These are phyloP conservation scores for Fomitopsis palustris DNA, from an alignment of 1,284 basidiomycete genomes.

Conservation along the genomic window DNA sequence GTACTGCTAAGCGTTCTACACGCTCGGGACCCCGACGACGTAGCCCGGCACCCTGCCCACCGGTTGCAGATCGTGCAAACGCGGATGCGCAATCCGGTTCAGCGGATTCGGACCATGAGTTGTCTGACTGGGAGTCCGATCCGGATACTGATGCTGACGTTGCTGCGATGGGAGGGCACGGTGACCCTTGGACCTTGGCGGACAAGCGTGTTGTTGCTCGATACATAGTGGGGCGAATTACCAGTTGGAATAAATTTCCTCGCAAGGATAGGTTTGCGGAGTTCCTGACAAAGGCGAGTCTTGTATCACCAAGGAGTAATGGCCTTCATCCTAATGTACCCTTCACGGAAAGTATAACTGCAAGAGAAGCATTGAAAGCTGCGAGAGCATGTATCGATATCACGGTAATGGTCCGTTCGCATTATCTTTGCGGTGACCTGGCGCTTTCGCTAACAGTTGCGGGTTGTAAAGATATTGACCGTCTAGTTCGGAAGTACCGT, in stretches of 20 bases:
- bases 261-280: slow-evolving; percentile 48
- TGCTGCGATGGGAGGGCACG: slow-evolving; percentile 48
- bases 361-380: background rate
- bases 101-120: slow-evolving; percentile 11
- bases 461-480: slow-evolving; percentile 28
- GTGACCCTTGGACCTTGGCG: slow-evolving; percentile 47
- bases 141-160: slow-evolving; percentile 38
- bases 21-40: background rate
- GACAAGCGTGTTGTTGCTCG: slow-evolving; percentile 56
- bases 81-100: background rate
- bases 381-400: background rate
- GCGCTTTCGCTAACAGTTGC: background rate
- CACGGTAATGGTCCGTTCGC: background rate
- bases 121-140: slow-evolving; percentile 4
- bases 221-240: slow-evolving; percentile 44
- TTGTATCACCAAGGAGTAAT: background rate
- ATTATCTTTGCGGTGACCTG: background rate
- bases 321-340: background rate
- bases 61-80: background rate
- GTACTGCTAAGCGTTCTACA: background rate
- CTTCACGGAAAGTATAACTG: background rate
- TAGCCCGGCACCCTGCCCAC: background rate
- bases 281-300: slow-evolving; percentile 45
- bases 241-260: slow-evolving; percentile 39
- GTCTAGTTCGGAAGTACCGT: slow-evolving; percentile 36